A percentile compares a stretch with the other conserved stretches of the same genome.
These are phyloP conservation scores for Pyrenophora seminiperda DNA, from an alignment of 2,329 filamentous ascomycete species.

Conservation along the genomic window DNA sequence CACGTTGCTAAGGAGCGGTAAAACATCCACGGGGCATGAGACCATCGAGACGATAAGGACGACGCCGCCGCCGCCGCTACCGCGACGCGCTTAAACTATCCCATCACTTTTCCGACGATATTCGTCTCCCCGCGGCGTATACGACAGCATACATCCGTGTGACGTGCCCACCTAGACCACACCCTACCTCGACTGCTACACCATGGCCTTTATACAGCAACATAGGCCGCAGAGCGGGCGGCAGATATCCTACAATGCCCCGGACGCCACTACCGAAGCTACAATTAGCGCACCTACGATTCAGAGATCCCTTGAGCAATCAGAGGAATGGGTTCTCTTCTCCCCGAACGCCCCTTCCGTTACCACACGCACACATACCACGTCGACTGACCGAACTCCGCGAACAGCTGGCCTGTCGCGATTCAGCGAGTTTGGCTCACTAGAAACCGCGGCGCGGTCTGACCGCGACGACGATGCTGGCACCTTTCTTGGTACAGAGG, in stretches of 20 bases:
- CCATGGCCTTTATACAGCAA: slow-evolving; percentile 49
- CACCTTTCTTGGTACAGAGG: slow-evolving; percentile 53
- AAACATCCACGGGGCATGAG: slow-evolving; percentile 28
- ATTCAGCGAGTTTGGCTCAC: slow-evolving; percentile 79
- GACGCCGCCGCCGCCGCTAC: slow-evolving; percentile 7
- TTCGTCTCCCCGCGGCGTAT: not conserved
- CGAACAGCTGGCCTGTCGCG: slow-evolving; percentile 72
- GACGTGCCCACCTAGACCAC: slow-evolving; percentile 22
- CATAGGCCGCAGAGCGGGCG: slow-evolving; percentile 44
- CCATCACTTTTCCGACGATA: not conserved
- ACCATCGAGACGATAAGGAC: slow-evolving; percentile 19
- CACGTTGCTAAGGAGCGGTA: slow-evolving; percentile 23
- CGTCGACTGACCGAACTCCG: slow-evolving; percentile 66
- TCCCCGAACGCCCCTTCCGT: slow-evolving; percentile 65
- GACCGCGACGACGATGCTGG: slow-evolving; percentile 47
- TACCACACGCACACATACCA: slow-evolving; percentile 71
- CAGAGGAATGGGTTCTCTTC: slow-evolving; percentile 96
- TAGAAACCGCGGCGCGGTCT: slow-evolving; percentile 71
- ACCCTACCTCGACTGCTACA: slow-evolving; percentile 11
- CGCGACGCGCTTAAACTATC: slow-evolving; percentile 9
- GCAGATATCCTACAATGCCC: slow-evolving; percentile 42
- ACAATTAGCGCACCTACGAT: slow-evolving; percentile 45
- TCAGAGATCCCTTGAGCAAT: slow-evolving; percentile 65
- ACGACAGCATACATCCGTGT: slow-evolving; percentile 14
- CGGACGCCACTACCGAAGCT: slow-evolving; percentile 31